Percentiles rank a stretch among this genome's conserved stretches.
Conservation (phyloP, 2,329 filamentous ascomycete genomes). For the Tolypocladium cylindrosporum region DNA sequence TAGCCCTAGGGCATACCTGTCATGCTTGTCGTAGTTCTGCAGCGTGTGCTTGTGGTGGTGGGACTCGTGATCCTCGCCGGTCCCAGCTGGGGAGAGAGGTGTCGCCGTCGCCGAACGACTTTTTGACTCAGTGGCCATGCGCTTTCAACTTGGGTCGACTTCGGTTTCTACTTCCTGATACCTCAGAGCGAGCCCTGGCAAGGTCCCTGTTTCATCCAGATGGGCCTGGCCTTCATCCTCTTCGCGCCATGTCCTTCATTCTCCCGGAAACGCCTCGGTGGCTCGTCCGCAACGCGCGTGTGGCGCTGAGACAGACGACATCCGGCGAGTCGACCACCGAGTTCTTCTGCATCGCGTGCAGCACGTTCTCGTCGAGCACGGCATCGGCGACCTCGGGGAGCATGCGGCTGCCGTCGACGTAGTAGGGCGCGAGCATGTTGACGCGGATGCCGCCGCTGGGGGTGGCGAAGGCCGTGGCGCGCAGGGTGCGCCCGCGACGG, state of each 20-base stretch:
- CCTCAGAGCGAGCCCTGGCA: constrained; percentile 6
- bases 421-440: no score
- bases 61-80: no score
- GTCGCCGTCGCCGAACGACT: no score
- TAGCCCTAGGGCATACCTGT: no score
- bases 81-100: no score
- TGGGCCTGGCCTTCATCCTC: constrained; percentile 5
- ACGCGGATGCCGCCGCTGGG: no score
- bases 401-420: no score
- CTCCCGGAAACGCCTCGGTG: constrained; percentile 27
- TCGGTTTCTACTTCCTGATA: constrained; percentile 6
- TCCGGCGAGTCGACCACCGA: constrained; percentile 54
- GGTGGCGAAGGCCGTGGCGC: no score
- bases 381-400: constrained; percentile 51
- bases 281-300: constrained; percentile 39
- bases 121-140: constrained; percentile 30
- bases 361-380: constrained; percentile 59
- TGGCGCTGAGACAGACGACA: constrained; percentile 65
- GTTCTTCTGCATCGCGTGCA: constrained; percentile 62
- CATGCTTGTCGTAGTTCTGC: no score
- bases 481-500: no score
- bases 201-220: constrained; percentile 8
- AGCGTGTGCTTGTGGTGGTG: no score
- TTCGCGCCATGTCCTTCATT: constrained; percentile 14
- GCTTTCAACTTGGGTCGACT: constrained; percentile 9